A percentile compares a stretch with the other conserved stretches of the same genome.
These are phyloP conservation scores for Coemansia sp. DNA, from an alignment of 192 early-diverging fungal species.

Conservation along the genomic window DNA sequence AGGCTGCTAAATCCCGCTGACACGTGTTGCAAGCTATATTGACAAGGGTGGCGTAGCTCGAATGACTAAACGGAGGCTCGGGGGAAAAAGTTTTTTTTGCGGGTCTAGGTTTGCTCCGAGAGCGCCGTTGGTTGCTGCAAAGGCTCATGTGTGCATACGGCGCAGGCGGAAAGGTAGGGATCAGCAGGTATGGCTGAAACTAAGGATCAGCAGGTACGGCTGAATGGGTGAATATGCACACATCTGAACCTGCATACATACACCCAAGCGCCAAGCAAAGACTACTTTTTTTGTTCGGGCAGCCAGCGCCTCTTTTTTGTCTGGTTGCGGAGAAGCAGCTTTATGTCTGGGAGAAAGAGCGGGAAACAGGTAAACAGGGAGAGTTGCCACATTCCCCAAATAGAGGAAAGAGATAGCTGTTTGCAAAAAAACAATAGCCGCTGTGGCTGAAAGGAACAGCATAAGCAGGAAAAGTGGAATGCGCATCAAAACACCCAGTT, in stretches of 20 bases:
- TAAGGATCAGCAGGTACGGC: conserved; percentile 9
- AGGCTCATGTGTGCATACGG: conserved; percentile 4
- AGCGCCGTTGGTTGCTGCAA: not conserved
- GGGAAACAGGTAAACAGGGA: not conserved
- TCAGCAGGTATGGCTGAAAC: no score
- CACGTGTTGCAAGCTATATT: conserved; percentile 9
- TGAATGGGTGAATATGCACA: conserved; percentile 8
- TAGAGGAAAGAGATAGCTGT: no score
- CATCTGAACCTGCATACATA: conserved; percentile 3
- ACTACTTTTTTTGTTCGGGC: not conserved
- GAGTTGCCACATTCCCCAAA: no score
- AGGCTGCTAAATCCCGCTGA: conserved; percentile 10
- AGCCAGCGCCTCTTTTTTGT: not conserved
- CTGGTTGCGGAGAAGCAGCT: no score
- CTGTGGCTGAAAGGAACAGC: not conserved
- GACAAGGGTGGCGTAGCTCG: conserved; percentile 5
- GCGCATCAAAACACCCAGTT: not conserved
- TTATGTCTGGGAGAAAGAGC: no score
- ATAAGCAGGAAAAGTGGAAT: no score
- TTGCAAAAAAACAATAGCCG: not conserved
- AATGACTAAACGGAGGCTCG: not conserved
- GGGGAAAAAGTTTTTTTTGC: not conserved
- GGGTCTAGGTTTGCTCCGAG: no score
- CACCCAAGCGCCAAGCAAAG: no score
- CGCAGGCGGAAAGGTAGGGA: not conserved